phyloP scores from a whole-genome alignment of 2,329 filamentous ascomycete species.

The Colletotrichum australisinense region DNA sequence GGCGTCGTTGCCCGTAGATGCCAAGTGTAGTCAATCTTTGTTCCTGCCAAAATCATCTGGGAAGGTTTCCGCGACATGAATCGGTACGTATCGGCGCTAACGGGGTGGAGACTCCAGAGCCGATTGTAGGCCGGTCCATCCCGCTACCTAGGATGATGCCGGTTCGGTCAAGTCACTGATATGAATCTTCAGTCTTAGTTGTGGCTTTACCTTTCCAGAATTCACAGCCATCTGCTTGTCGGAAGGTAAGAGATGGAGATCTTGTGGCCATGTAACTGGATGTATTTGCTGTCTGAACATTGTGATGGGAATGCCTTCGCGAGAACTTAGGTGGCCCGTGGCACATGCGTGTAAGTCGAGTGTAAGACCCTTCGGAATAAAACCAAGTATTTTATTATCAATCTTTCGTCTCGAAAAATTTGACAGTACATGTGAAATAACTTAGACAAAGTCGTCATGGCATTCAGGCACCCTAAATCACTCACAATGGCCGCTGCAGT shows the following conservation, averaged over 20 bases:
- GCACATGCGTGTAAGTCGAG: too few species aligned
- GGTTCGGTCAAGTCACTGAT: background rate
- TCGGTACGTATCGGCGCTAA: slow-evolving; percentile 12
- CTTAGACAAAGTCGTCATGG: too few species aligned
- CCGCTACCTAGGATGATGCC: slow-evolving; percentile 15
- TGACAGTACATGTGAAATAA: too few species aligned
- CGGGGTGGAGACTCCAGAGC: background rate
- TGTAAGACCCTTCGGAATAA: too few species aligned
- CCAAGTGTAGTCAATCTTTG: background rate
- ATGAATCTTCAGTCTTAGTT: background rate
- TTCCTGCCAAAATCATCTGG: background rate
- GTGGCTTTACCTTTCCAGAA: background rate
- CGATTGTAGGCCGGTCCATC: background rate
- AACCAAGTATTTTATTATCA: too few species aligned
- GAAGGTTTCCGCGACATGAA: slow-evolving; percentile 24
- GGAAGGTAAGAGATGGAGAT: too few species aligned
- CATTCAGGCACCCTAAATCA: too few species aligned
- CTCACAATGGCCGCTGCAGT: too few species aligned
- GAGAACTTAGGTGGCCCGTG: background rate
- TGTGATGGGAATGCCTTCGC: background rate
- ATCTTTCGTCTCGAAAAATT: too few species aligned
- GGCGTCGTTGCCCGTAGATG: background rate
- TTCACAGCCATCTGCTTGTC: too few species aligned
- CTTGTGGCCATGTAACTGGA: too few species aligned
- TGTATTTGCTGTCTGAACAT: background rate